Evolutionary conservation across 495 filamentous ascomycete species (phyloP).

Genomic region (Astrothelium macrocarpum): DNA sequence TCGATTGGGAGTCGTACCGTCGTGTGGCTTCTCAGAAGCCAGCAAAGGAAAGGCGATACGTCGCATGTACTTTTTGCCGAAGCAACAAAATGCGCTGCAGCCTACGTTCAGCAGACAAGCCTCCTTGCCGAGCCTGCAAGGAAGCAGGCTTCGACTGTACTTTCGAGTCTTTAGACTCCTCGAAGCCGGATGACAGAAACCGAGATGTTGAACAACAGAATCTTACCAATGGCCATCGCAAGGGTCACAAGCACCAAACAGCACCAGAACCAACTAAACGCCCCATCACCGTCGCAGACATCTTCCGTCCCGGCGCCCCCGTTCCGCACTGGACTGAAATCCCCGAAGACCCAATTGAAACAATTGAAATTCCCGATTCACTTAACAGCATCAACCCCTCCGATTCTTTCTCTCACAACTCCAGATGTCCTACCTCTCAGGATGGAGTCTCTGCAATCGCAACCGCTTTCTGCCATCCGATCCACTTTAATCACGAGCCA

Average conservation of each 20-base stretch:
- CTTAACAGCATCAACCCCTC: not conserved
- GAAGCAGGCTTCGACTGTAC: not conserved
- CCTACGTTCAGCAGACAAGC: not conserved
- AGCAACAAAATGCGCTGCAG: conserved; percentile 9
- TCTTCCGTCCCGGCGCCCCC: not conserved
- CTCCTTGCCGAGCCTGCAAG: conserved; percentile 3
- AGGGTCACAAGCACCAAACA: no score
- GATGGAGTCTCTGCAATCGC: conserved; percentile 16
- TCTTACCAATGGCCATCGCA: no score
- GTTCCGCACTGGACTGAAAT: not conserved
- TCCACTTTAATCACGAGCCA: conserved; percentile 31
- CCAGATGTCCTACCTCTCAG: not conserved
- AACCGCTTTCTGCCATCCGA: conserved; percentile 35
- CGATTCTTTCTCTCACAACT: no score
- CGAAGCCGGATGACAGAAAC: not conserved
- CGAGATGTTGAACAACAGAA: no score
- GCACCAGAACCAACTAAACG: not conserved
- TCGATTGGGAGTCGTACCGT: conserved; percentile 7
- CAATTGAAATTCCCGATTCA: not conserved
- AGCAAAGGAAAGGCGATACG: conserved; percentile 3
- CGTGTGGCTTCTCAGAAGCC: not conserved
- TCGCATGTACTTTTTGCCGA: conserved; percentile 15
- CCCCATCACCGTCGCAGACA: not conserved
- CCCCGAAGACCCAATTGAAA: no score
- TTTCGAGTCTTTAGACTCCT: not conserved